A percentile compares a stretch with the other conserved stretches of the same genome.
Conservation (phyloP, 331 rosid species). For the Dryas integrifolia region DNA sequence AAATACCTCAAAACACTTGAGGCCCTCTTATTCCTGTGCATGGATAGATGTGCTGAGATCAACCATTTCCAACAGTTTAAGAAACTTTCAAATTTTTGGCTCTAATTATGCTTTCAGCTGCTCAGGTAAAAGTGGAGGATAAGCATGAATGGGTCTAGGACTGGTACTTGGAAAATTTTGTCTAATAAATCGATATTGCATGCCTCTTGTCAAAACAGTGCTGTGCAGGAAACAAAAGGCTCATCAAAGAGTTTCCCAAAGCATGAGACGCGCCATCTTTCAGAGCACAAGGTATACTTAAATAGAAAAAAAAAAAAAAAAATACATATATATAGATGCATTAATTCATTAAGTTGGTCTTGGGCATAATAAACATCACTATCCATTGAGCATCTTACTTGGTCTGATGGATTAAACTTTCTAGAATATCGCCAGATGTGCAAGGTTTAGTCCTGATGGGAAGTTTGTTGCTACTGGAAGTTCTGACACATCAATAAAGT, state of each 20-base stretch:
- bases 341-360: conserved; percentile 5
- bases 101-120: neutral
- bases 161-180: neutral
- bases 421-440: conserved; percentile 96
- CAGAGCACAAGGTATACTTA: conserved; percentile 79
- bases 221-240: conserved; percentile 61
- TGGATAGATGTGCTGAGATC: too few species aligned
- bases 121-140: neutral
- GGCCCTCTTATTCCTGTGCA: too few species aligned
- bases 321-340: neutral
- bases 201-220: conserved; percentile 40
- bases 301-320: conserved; percentile 16
- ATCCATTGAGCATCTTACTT: conserved; percentile 17
- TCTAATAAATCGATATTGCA: neutral
- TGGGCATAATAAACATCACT: conserved; percentile 3
- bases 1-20: too few species aligned
- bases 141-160: neutral
- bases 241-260: conserved; percentile 71
- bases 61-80: neutral
- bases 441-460: conserved; percentile 88
- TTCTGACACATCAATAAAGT: conserved; percentile 89
- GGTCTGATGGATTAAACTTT: conserved; percentile 52
- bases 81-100: neutral
- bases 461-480: conserved; percentile 89
- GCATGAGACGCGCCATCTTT: conserved; percentile 88